phyloP scores from a whole-genome alignment of 2,329 filamentous ascomycete species.

The Beauveria varroae region DNA sequence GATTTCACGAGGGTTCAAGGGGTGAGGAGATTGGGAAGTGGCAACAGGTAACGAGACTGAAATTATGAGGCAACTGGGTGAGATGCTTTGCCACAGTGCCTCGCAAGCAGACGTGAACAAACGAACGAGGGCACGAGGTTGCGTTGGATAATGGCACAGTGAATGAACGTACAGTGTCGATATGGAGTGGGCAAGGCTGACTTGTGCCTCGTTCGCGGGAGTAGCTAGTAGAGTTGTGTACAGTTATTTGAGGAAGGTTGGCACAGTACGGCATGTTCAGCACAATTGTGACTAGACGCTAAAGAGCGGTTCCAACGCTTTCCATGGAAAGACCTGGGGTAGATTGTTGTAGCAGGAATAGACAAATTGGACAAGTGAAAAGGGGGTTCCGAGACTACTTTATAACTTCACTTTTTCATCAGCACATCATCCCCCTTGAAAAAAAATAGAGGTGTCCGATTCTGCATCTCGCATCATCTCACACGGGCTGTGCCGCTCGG shows the following conservation, averaged over 20 bases:
- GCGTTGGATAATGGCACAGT: background rate
- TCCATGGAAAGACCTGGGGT: background rate
- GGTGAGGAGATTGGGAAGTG: background rate
- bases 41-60: background rate
- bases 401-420: too few relatives aligned
- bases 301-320: background rate
- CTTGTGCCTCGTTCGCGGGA: background rate
- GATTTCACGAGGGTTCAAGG: background rate
- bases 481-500: background rate
- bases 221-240: background rate
- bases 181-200: background rate
- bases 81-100: conserved; percentile 2
- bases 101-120: background rate
- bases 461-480: background rate
- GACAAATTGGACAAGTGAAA: background rate
- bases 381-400: too few relatives aligned
- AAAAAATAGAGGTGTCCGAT: background rate
- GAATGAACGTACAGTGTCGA: background rate
- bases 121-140: background rate
- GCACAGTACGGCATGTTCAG: background rate
- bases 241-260: background rate
- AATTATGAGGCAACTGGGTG: background rate
- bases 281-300: conserved; percentile 4
- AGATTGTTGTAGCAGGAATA: background rate
- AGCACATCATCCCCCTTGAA: too few relatives aligned